Conservation (phyloP, 768 basidiomycete genomes). For the Russula abietina region DNA sequence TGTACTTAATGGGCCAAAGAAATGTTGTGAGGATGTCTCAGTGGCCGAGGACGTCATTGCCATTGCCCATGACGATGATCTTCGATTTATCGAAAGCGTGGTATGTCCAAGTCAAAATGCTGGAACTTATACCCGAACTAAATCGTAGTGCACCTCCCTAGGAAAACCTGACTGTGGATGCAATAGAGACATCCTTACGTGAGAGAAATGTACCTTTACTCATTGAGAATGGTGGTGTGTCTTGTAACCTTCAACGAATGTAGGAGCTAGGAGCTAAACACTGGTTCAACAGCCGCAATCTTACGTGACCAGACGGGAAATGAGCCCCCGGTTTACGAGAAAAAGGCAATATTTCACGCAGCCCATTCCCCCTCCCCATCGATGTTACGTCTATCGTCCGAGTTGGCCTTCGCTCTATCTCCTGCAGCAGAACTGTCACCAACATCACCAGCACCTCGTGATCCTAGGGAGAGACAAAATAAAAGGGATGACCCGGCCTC, state of each 20-base stretch:
- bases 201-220: not conserved
- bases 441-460: too few relatives aligned
- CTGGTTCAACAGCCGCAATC: not conserved
- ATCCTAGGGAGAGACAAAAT: too few relatives aligned
- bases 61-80: too few relatives aligned
- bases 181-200: not conserved
- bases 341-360: not conserved
- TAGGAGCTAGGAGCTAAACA: not conserved
- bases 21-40: not conserved
- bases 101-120: too few relatives aligned
- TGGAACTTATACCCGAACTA: not conserved
- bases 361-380: too few relatives aligned
- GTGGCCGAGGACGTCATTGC: not conserved
- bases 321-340: not conserved
- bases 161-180: constrained; percentile 5
- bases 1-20: not conserved
- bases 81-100: too few relatives aligned
- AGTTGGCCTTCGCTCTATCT: too few relatives aligned
- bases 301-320: not conserved
- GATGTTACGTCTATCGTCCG: too few relatives aligned
- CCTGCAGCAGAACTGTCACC: too few relatives aligned
- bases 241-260: not conserved
- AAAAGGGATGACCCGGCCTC: too few relatives aligned
- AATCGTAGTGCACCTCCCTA: not conserved
- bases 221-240: constrained; percentile 10